Evolutionary conservation across 495 filamentous ascomycete genomes (phyloP).

Genomic region (Aspergillus haitiensis): DNA sequence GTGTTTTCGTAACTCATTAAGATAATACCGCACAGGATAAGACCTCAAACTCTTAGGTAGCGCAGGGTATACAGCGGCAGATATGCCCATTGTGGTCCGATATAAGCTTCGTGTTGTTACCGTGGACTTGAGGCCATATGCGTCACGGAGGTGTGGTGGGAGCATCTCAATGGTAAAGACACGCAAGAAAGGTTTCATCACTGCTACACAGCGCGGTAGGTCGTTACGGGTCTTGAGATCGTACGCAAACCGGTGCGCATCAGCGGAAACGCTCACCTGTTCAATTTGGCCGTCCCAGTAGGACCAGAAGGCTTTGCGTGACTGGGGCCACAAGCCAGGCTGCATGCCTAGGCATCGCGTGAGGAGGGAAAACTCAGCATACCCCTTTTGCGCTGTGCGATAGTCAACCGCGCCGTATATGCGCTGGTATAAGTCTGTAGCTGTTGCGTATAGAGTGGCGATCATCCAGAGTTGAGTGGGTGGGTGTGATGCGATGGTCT

Average conservation of each 20-base stretch:
- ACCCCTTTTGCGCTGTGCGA: slow-evolving; percentile 38
- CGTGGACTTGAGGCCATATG: slow-evolving; percentile 42
- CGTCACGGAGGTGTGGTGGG: slow-evolving; percentile 38
- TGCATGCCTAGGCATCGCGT: slow-evolving; percentile 33
- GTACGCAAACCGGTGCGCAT: slow-evolving; percentile 37
- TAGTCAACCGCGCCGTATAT: slow-evolving; percentile 41
- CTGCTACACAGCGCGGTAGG: slow-evolving; percentile 37
- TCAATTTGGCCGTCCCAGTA: slow-evolving; percentile 45
- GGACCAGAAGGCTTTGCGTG: slow-evolving; percentile 39
- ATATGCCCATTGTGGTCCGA: slow-evolving; percentile 39
- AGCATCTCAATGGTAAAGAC: slow-evolving; percentile 45
- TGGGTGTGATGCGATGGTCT: slow-evolving; percentile 29
- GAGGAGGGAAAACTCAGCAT: slow-evolving; percentile 39
- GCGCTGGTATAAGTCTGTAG: slow-evolving; percentile 47
- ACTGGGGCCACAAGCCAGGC: slow-evolving; percentile 34
- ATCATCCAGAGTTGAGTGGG: slow-evolving; percentile 39
- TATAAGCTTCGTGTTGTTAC: slow-evolving; percentile 35
- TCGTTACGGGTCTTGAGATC: slow-evolving; percentile 31
- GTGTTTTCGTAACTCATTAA: slow-evolving; percentile 31
- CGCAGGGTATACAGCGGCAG: slow-evolving; percentile 40
- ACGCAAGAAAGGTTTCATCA: slow-evolving; percentile 38
- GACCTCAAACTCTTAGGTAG: slow-evolving; percentile 35
- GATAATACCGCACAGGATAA: slow-evolving; percentile 36
- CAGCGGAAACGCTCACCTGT: slow-evolving; percentile 32
- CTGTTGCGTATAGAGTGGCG: slow-evolving; percentile 43